Conservation (phyloP, 2,329 filamentous ascomycete species). For the Verticillium isaacii region DNA sequence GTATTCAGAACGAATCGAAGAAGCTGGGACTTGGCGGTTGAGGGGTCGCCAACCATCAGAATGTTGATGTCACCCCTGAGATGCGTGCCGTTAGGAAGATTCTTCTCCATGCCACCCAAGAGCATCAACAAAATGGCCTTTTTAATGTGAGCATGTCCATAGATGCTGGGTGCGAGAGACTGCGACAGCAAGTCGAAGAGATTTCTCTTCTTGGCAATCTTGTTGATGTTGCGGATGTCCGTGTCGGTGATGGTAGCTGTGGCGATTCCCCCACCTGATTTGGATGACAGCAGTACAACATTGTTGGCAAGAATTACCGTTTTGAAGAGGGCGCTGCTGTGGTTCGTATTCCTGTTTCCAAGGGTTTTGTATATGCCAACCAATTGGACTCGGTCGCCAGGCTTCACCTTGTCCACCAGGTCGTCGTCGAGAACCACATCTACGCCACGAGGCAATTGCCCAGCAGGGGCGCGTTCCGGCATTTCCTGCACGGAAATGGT, state of each 20-base stretch:
- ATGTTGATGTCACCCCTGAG: constrained; percentile 98
- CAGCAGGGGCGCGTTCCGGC: constrained; percentile 92
- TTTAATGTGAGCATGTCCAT: constrained; percentile 95
- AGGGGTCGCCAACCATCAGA: constrained; percentile 97
- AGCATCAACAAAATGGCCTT: constrained; percentile 96
- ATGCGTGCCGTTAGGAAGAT: constrained; percentile 95
- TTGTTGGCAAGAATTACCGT: constrained; percentile 94
- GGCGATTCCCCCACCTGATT: constrained; percentile 90
- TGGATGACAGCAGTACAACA: constrained; percentile 88
- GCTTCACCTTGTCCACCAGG: constrained; percentile 89
- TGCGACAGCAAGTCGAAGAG: constrained; percentile 90
- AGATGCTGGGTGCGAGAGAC: constrained; percentile 93
- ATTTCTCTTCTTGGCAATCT: constrained; percentile 89
- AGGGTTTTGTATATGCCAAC: constrained; percentile 95
- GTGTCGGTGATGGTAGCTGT: constrained; percentile 91
- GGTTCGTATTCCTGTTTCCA: constrained; percentile 87
- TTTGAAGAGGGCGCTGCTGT: constrained; percentile 90
- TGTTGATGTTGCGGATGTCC: constrained; percentile 98
- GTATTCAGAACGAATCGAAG: constrained; percentile 96
- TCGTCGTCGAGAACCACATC: constrained; percentile 97
- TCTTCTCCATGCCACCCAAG: constrained; percentile 95
- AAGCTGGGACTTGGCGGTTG: constrained; percentile 97
- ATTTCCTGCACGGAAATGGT: constrained; percentile 99
- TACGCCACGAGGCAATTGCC: constrained; percentile 89
- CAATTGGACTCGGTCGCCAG: constrained; percentile 90